phyloP scores from a whole-genome alignment of 2,329 filamentous ascomycete genomes.

The Onygena corvina region DNA sequence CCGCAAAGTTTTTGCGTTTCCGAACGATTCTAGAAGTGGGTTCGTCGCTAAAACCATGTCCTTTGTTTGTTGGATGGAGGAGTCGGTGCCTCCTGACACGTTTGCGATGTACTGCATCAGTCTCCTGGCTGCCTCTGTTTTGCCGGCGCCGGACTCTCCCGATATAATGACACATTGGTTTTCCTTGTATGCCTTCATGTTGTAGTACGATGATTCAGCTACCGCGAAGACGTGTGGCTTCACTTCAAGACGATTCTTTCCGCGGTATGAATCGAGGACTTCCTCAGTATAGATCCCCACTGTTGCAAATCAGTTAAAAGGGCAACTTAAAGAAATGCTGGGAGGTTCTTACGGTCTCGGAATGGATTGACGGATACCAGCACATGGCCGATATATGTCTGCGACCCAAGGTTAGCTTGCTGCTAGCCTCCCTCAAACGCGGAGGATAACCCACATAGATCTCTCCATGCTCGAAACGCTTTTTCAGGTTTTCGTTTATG shows the following conservation, averaged over 20 bases:
- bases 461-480: slow-evolving; percentile 91
- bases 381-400: slow-evolving; percentile 98
- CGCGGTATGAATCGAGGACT: slow-evolving; percentile 85
- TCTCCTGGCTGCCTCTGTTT: slow-evolving; percentile 95
- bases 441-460: slow-evolving; percentile 57
- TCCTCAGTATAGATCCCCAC: slow-evolving; percentile 95
- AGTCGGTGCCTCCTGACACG: slow-evolving; percentile 73
- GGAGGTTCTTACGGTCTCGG: slow-evolving; percentile 53
- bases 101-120: slow-evolving; percentile 99
- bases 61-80: slow-evolving; percentile 91
- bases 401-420: slow-evolving; percentile 13
- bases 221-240: slow-evolving; percentile 96
- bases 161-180: slow-evolving; percentile 99
- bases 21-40: slow-evolving; percentile 90
- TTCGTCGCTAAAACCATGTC: slow-evolving; percentile 99
- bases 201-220: slow-evolving; percentile 92
- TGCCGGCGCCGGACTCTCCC: slow-evolving; percentile 93
- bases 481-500: slow-evolving; percentile 98
- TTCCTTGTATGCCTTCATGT: slow-evolving; percentile 99
- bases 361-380: slow-evolving; percentile 98
- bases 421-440: neutral
- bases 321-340: neutral
- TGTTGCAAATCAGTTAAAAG: slow-evolving; percentile 25
- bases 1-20: slow-evolving; percentile 91
- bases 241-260: slow-evolving; percentile 89